A percentile compares a stretch with the other conserved stretches of the same genome.
These are phyloP conservation scores for Chaetomiaceae sp. DNA, from an alignment of 2,329 filamentous ascomycete genomes.

Conservation along the genomic window DNA sequence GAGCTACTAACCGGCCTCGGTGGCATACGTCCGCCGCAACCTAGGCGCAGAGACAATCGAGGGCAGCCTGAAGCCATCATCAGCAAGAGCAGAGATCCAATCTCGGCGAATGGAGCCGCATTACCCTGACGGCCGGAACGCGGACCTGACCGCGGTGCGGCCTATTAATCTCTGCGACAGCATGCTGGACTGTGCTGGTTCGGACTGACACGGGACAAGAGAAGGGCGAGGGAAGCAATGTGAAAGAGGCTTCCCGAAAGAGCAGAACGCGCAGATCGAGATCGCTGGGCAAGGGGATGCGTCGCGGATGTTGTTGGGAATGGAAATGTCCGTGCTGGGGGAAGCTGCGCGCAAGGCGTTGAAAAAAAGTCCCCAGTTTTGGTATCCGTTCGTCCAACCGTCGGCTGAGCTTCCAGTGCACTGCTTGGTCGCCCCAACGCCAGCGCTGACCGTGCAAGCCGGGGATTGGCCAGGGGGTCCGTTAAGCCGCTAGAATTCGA, in stretches of 20 bases:
- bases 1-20: constrained; percentile 47
- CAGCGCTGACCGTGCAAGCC: background rate
- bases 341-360: constrained; percentile 4
- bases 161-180: constrained; percentile 56
- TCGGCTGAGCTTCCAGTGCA: constrained; percentile 11
- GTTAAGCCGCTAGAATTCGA: constrained; percentile 13
- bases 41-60: constrained; percentile 44
- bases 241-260: constrained; percentile 1
- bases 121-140: constrained; percentile 49
- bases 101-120: constrained; percentile 17
- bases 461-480: constrained; percentile 14
- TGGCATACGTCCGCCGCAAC: constrained; percentile 55
- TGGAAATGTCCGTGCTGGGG: constrained; percentile 9
- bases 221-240: constrained; percentile 15
- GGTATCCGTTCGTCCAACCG: constrained; percentile 17
- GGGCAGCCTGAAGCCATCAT: constrained; percentile 38
- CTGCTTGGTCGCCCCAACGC: too few relatives aligned
- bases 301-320: constrained; percentile 14
- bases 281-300: constrained; percentile 4
- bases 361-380: constrained; percentile 20
- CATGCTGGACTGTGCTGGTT: constrained; percentile 40
- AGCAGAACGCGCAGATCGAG: constrained; percentile 8
- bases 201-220: constrained; percentile 7
- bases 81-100: constrained; percentile 23
- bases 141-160: constrained; percentile 51